These are phyloP conservation scores for Suillus sp. DNA, from an alignment of 768 basidiomycete genomes.

Conservation along the genomic window DNA sequence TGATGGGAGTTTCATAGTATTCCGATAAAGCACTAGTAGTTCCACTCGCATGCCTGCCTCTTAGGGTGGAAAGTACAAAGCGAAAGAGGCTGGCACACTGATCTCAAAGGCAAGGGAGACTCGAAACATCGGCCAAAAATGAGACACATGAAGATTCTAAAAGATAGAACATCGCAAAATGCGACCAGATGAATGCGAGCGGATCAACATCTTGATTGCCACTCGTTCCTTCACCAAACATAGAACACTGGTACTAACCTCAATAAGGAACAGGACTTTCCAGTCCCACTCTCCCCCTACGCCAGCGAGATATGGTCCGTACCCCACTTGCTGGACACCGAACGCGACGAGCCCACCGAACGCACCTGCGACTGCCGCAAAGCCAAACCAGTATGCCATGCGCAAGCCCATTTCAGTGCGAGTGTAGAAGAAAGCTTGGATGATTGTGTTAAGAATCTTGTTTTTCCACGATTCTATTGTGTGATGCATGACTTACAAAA, in stretches of 20 bases:
- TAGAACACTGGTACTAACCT: slow-evolving; percentile 41
- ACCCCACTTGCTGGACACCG: slow-evolving; percentile 71
- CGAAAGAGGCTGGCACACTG: not conserved
- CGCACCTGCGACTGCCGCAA: slow-evolving; percentile 82
- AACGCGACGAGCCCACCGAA: slow-evolving; percentile 86
- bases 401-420: slow-evolving; percentile 72
- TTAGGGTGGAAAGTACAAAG: not conserved
- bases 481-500: slow-evolving; percentile 53
- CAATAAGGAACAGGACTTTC: slow-evolving; percentile 64
- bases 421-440: slow-evolving; percentile 76
- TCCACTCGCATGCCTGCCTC: not conserved
- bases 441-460: not conserved
- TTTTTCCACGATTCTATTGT: too few relatives aligned
- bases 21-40: not conserved
- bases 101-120: not conserved
- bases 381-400: slow-evolving; percentile 83
- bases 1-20: not conserved
- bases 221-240: not conserved
- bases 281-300: slow-evolving; percentile 35
- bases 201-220: not conserved
- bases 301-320: slow-evolving; percentile 25
- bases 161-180: not conserved
- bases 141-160: not conserved
- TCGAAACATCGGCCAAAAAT: not conserved
- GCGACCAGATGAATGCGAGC: not conserved